A percentile compares a stretch with the other conserved stretches of the same genome.
Evolutionary conservation across 2,329 filamentous ascomycete species (phyloP).

Genomic region (Cladosporium sp.): DNA sequence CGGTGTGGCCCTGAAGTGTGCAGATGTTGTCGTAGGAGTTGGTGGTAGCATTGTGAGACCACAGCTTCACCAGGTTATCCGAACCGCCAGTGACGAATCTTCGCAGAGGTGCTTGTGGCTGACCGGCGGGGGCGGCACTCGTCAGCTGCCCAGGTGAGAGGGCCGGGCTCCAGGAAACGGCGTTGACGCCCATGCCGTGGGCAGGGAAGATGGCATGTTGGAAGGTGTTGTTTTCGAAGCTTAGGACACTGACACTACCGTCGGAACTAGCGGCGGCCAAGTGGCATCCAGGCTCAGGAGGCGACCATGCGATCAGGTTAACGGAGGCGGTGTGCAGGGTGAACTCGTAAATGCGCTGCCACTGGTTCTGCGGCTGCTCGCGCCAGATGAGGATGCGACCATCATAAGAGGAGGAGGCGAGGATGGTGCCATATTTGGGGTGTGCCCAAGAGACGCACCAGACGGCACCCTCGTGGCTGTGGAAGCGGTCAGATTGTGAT

Average conservation of each 20-base stretch:
- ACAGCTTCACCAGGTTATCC: slow-evolving; percentile 90
- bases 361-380: slow-evolving; percentile 55
- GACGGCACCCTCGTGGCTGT: slow-evolving; percentile 83
- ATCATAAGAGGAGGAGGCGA: slow-evolving; percentile 92
- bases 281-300: slow-evolving; percentile 89
- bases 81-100: slow-evolving; percentile 92
- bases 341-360: slow-evolving; percentile 84
- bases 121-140: slow-evolving; percentile 50
- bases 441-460: slow-evolving; percentile 99
- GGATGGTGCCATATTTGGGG: slow-evolving; percentile 96
- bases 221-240: slow-evolving; percentile 95
- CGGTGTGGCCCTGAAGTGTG: slow-evolving; percentile 74
- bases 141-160: slow-evolving; percentile 78
- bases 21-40: slow-evolving; percentile 36
- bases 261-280: slow-evolving; percentile 92
- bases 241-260: slow-evolving; percentile 85
- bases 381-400: slow-evolving; percentile 99
- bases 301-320: slow-evolving; percentile 96
- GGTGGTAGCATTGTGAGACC: slow-evolving; percentile 62
- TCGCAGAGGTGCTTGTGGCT: slow-evolving; percentile 50
- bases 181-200: slow-evolving; percentile 90
- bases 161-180: slow-evolving; percentile 89
- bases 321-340: slow-evolving; percentile 91
- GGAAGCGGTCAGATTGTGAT: background rate
- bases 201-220: slow-evolving; percentile 84